Evolutionary conservation across 805 yeast species (phyloP).

Genomic region (Saturnispora diversa): DNA sequence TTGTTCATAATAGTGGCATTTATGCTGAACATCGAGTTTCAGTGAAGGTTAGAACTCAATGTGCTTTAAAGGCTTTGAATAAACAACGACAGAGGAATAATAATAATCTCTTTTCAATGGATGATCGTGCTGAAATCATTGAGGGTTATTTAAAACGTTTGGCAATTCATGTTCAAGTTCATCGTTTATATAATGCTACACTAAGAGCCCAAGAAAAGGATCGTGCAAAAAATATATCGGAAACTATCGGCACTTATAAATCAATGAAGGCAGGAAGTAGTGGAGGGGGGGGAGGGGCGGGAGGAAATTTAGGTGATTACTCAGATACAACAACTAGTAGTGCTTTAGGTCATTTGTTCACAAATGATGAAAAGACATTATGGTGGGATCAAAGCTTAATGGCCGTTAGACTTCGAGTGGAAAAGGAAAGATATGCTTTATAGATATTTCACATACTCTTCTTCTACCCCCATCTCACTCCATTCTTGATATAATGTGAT

Average conservation of each 20-base stretch:
- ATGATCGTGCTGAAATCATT: constrained; percentile 40
- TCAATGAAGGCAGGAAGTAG: constrained; percentile 9
- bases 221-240: not conserved
- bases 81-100: constrained; percentile 16
- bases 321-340: constrained; percentile 17
- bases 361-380: constrained; percentile 22
- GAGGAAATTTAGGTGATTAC: constrained; percentile 15
- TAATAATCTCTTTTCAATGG: constrained; percentile 19
- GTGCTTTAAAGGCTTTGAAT: constrained; percentile 2
- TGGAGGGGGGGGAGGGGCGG: too few relatives aligned
- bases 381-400: constrained; percentile 28
- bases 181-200: constrained; percentile 49
- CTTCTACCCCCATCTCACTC: too few relatives aligned
- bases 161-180: constrained; percentile 59
- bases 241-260: constrained; percentile 3
- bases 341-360: constrained; percentile 14
- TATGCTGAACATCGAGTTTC: constrained; percentile 47
- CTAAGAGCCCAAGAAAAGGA: constrained; percentile 20
- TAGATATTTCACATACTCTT: too few relatives aligned
- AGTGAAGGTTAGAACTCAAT: constrained; percentile 2
- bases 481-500: too few relatives aligned
- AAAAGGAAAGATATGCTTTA: constrained; percentile 23
- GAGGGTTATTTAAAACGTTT: constrained; percentile 39
- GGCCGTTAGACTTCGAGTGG: constrained; percentile 31
- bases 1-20: constrained; percentile 40